Evolutionary conservation across 495 filamentous ascomycete genomes (phyloP), one percentile per base, ranked within the genome.

Genomic region (Daldinia vernicosa): DNA sequence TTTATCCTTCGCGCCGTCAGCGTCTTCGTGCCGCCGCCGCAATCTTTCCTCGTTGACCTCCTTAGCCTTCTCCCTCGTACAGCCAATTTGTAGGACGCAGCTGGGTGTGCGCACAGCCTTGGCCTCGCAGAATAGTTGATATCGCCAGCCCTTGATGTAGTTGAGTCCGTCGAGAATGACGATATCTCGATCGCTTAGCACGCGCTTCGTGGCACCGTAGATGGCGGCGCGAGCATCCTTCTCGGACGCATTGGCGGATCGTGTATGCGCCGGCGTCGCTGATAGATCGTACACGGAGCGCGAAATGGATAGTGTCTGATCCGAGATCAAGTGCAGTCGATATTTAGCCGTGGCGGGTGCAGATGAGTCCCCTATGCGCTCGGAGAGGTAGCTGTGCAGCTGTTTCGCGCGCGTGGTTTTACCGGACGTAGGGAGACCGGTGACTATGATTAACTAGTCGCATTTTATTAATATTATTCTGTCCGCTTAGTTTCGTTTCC

Each of bases 121-220:
- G 3, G 94, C 89, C 80, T 98, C 95, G 78, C 95, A 98, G 83
- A 89, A 94, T 1, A 99, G 85, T 82, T 99, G 95, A 78, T 99
- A 99, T 45, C 95, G 85, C 84, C 92, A 98, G 24, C 95, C 95
- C 80, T 99, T 99, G 81, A 99, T 99, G 80, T 98, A 98, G 76
- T 98, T 98, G 76, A 94, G 86, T 6, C 91, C 91, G 79, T 97
- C 94, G 6, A 94, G 86, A 51, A 99, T 88, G 63, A 98, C 93
- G 65, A 99, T 89, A 71, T 91, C 92, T 71, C 93, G 90, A 28
- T 87, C 86, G 19, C 87, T 87, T 28, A 99, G 85, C 39, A 86
- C 85, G 39, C 95, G 88, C 83, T 97, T 98, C 30, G 97, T 88
- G 45, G 94, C 92, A 28, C 89, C 92, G 77, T 92, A 95, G 33